These are phyloP conservation scores for Cyclospora cayetanensis DNA, from an alignment of 169 alveolate genomes.

Conservation along the genomic window DNA sequence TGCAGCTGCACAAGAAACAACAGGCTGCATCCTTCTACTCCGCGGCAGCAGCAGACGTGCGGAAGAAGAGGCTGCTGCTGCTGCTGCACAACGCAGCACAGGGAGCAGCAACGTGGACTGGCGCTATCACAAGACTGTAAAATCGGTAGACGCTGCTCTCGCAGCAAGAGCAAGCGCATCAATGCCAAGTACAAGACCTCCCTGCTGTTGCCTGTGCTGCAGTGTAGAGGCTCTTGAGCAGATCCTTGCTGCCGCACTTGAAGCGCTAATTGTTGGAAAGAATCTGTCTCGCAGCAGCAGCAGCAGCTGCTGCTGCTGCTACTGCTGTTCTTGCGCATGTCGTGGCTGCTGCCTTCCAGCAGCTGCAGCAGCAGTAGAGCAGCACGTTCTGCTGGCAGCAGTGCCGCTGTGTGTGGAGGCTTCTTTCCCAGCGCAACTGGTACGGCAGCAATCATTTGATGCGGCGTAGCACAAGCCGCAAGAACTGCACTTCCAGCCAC, in stretches of 20 bases:
- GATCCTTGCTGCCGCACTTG: background rate
- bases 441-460: background rate
- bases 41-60: too few species aligned
- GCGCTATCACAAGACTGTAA: too few species aligned
- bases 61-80: too few species aligned
- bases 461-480: background rate
- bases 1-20: too few species aligned
- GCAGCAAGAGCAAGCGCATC: background rate
- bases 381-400: background rate
- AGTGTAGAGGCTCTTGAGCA: background rate
- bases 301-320: constrained; percentile 6
- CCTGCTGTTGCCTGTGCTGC: background rate
- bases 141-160: background rate
- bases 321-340: background rate
- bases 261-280: too few species aligned
- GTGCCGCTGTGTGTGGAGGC: background rate
- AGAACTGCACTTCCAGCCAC: background rate
- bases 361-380: background rate
- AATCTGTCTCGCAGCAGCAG: too few species aligned
- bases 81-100: too few species aligned
- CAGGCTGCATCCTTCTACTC: too few species aligned
- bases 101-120: too few species aligned
- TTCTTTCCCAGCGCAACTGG: background rate
- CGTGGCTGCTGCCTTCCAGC: background rate
- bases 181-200: too few species aligned